phyloP scores from a whole-genome alignment of 345 rosid species.

The Bruguiera sexangula region DNA sequence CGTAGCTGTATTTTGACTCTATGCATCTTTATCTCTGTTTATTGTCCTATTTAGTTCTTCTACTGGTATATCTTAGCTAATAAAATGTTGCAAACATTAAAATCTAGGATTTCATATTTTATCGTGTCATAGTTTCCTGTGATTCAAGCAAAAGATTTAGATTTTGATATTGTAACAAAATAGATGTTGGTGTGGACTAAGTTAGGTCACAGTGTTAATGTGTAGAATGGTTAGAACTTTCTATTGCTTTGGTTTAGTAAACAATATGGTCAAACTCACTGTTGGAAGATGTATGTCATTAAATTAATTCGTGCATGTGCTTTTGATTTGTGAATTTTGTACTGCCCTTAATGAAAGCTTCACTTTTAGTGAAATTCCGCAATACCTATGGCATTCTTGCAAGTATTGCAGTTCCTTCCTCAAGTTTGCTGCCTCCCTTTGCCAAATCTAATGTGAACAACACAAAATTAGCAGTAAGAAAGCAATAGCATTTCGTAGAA shows the following conservation, averaged over 20 bases:
- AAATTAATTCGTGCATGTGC: background rate
- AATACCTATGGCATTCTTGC: conserved; percentile 70
- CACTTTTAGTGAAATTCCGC: background rate
- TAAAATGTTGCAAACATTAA: too few relatives aligned
- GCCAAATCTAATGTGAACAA: conserved; percentile 59
- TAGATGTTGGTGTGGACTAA: too few relatives aligned
- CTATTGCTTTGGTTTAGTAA: background rate
- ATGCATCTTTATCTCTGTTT: too few relatives aligned
- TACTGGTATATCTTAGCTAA: background rate
- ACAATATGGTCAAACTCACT: background rate
- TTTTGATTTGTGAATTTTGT: too few relatives aligned
- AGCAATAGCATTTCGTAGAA: background rate
- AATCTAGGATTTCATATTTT: too few relatives aligned
- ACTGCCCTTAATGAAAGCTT: background rate
- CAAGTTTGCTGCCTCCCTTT: conserved; percentile 63
- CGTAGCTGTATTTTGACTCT: too few relatives aligned
- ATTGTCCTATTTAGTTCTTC: too few relatives aligned
- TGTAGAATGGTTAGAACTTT: background rate
- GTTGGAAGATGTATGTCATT: background rate
- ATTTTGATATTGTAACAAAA: too few relatives aligned
- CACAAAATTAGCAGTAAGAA: background rate
- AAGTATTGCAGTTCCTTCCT: conserved; percentile 61
- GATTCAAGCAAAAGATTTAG: too few relatives aligned
- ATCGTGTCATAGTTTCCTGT: too few relatives aligned
- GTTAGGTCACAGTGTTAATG: background rate